Evolutionary conservation across 495 filamentous ascomycete species (phyloP).

Genomic region (Hyaloscypha variabilis): DNA sequence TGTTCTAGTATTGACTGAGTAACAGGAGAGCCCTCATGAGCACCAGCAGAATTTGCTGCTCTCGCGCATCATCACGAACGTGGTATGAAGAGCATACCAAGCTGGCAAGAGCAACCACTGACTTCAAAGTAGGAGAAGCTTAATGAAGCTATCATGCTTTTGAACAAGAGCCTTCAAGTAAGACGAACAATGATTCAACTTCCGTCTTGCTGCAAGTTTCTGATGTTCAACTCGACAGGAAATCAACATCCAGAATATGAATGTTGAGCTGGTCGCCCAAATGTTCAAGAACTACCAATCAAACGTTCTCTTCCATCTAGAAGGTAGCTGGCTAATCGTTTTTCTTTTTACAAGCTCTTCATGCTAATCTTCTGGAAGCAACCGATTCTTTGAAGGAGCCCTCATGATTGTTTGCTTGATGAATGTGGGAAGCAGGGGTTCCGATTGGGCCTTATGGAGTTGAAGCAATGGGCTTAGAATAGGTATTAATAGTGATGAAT

Average conservation of each 20-base stretch:
- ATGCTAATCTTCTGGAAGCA: conserved; percentile 48
- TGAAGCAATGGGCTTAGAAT: neutral
- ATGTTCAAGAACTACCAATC: conserved; percentile 99
- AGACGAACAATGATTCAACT: conserved; percentile 11
- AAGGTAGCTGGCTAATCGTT: conserved; percentile 61
- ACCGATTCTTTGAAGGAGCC: conserved; percentile 87
- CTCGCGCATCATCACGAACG: conserved; percentile 95
- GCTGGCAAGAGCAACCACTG: conserved; percentile 16
- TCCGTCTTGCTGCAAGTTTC: neutral
- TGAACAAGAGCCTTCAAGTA: conserved; percentile 92
- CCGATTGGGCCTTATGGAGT: conserved; percentile 1
- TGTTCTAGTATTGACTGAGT: neutral
- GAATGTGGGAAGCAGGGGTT: neutral
- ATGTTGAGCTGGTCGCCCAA: conserved; percentile 94
- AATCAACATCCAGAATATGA: conserved; percentile 98
- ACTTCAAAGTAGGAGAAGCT: conserved; percentile 78
- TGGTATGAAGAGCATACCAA: conserved; percentile 59
- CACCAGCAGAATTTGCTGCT: conserved; percentile 94
- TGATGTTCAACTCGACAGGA: conserved; percentile 61
- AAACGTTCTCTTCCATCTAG: conserved; percentile 95
- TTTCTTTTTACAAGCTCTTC: neutral
- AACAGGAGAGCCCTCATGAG: conserved; percentile 93
- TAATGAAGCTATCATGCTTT: conserved; percentile 87
- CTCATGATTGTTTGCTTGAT: conserved; percentile 42
- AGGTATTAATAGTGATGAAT: conserved; percentile 12